Conservation (phyloP, 75 land plant species). For the Cryptomeria japonica region DNA sequence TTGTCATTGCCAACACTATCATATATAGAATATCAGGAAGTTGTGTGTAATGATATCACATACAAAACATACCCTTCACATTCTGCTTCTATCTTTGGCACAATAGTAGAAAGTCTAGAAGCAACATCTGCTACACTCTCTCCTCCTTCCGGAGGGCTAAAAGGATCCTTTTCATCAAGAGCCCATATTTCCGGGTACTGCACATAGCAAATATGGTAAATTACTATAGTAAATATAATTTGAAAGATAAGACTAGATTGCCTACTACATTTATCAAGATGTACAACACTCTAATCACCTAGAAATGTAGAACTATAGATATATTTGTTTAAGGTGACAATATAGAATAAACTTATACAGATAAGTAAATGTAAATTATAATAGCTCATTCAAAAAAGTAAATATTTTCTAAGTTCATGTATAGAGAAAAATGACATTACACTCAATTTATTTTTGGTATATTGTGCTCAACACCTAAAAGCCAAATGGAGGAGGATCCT, state of each 20-base stretch:
- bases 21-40: not conserved
- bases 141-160: constrained; percentile 82
- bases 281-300: not conserved
- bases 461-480: not conserved
- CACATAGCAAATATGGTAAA: not conserved
- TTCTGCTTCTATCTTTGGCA: constrained; percentile 60
- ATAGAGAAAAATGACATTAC: not conserved
- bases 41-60: not conserved
- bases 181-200: constrained; percentile 97
- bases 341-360: not conserved
- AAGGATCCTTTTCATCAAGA: constrained; percentile 84
- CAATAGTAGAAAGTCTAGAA: constrained; percentile 51
- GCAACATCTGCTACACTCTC: constrained; percentile 93
- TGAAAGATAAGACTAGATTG: not conserved
- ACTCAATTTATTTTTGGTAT: not conserved
- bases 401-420: not conserved
- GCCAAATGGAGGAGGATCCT: not conserved
- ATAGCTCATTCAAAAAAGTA: not conserved
- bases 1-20: not conserved
- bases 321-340: not conserved
- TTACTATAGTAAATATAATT: not conserved
- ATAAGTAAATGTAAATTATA: not conserved
- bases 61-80: constrained; percentile 67
- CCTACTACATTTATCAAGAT: not conserved
- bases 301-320: constrained; percentile 3